Percentiles rank a stretch among this genome's conserved stretches.
These are phyloP conservation scores for Fusarium nygamai DNA, from an alignment of 2,329 filamentous ascomycete species.

Conservation along the genomic window DNA sequence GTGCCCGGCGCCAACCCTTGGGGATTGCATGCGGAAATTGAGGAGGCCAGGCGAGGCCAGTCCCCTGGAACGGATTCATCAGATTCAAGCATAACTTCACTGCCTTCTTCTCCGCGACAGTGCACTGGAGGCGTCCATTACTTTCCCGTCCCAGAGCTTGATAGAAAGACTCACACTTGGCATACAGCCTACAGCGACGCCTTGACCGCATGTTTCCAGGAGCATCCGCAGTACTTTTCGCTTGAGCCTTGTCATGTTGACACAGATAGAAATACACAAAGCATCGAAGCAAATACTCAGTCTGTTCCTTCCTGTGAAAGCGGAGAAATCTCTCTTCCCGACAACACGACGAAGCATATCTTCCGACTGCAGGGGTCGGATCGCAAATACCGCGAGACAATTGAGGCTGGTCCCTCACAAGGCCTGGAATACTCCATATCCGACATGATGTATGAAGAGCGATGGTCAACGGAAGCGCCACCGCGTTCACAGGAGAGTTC, in stretches of 20 bases:
- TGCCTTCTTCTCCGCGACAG: neutral
- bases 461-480: neutral
- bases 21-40: neutral
- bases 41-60: neutral
- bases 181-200: neutral
- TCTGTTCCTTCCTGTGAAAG: neutral
- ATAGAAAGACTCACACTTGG: neutral
- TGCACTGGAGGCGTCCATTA: neutral
- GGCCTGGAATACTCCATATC: neutral
- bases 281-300: neutral
- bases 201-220: neutral
- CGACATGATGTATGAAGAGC: neutral
- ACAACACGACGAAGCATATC: neutral
- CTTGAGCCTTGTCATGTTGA: neutral
- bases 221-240: neutral
- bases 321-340: neutral
- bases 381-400: neutral
- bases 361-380: neutral
- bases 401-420: neutral
- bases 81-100: neutral
- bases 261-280: neutral
- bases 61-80: neutral
- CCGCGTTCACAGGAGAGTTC: neutral
- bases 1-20: neutral
- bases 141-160: neutral